These are phyloP conservation scores for Leonotis leonurus DNA, from an alignment of 257 asterid genomes.

Conservation along the genomic window DNA sequence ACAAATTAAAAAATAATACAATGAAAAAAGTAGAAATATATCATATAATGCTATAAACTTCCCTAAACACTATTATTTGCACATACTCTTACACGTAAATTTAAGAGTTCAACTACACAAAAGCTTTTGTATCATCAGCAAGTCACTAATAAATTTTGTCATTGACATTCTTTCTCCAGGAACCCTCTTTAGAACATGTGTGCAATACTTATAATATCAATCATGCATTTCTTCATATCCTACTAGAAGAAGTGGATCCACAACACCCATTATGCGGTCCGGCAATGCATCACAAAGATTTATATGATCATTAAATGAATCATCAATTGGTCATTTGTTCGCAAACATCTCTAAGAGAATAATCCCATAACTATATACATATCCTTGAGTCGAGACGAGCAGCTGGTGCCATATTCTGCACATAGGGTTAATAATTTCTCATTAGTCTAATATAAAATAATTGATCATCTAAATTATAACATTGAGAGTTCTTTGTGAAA, in stretches of 20 bases:
- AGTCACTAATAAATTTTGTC: not conserved
- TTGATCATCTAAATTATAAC: too few species aligned
- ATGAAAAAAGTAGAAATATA: too few species aligned
- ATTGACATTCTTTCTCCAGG: not conserved
- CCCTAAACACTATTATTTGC: too few species aligned
- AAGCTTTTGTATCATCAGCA: not conserved
- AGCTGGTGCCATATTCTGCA: conserved; percentile 24
- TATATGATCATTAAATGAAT: not conserved
- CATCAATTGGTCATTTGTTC: conserved; percentile 19
- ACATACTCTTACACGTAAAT: too few species aligned
- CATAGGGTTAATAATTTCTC: too few species aligned
- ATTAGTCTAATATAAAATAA: too few species aligned
- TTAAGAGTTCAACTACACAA: not conserved
- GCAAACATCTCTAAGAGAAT: conserved; percentile 30
- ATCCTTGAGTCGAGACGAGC: conserved; percentile 17
- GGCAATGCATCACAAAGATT: conserved; percentile 17
- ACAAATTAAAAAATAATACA: too few species aligned
- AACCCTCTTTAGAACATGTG: not conserved
- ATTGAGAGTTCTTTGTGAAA: too few species aligned
- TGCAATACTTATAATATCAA: not conserved
- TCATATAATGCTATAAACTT: too few species aligned
- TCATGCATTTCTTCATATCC: not conserved
- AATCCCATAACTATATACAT: conserved; percentile 28
- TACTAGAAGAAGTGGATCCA: conserved; percentile 10
- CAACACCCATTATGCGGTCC: conserved; percentile 4